Conservation (phyloP, 768 basidiomycete genomes). For the Terana coerulea region DNA sequence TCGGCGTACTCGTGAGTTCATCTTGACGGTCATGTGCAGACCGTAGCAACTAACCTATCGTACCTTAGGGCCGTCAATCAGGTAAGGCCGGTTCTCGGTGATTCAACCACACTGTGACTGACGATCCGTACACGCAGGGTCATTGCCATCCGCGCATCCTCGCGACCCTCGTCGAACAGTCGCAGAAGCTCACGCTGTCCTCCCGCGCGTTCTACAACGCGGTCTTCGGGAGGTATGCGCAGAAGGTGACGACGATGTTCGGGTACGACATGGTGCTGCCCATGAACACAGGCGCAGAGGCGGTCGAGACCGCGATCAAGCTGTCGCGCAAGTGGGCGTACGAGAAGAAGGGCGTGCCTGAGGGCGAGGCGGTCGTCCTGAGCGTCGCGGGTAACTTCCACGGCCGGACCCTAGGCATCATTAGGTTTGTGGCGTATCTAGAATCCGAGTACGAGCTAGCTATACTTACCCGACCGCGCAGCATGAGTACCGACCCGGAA, state of each 20-base stretch:
- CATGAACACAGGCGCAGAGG: conserved; percentile 99
- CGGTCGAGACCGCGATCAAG: conserved; percentile 97
- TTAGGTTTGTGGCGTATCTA: conserved; percentile 46
- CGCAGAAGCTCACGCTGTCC: conserved; percentile 86
- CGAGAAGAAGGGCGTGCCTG: conserved; percentile 74
- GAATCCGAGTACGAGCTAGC: neutral
- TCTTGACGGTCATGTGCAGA: conserved; percentile 6
- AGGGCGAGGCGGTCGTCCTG: conserved; percentile 82
- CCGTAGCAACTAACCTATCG: neutral
- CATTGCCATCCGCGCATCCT: conserved; percentile 93
- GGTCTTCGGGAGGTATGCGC: conserved; percentile 85
- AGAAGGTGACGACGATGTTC: conserved; percentile 78
- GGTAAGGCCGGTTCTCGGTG: conserved; percentile 34
- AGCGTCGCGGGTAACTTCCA: conserved; percentile 93
- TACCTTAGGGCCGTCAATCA: conserved; percentile 77
- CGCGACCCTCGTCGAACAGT: conserved; percentile 75
- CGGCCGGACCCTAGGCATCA: conserved; percentile 86
- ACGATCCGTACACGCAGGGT: conserved; percentile 40
- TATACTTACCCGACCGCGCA: conserved; percentile 25
- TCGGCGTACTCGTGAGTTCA: conserved; percentile 88
- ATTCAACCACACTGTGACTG: neutral
- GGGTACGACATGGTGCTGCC: conserved; percentile 95
- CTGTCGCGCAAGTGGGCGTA: conserved; percentile 97
- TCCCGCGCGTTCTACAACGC: conserved; percentile 97
- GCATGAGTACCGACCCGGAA: conserved; percentile 95